Base-by-base conservation (phyloP, 371 early-diverging fungal species). In the Rhizopus sp. region DNA sequence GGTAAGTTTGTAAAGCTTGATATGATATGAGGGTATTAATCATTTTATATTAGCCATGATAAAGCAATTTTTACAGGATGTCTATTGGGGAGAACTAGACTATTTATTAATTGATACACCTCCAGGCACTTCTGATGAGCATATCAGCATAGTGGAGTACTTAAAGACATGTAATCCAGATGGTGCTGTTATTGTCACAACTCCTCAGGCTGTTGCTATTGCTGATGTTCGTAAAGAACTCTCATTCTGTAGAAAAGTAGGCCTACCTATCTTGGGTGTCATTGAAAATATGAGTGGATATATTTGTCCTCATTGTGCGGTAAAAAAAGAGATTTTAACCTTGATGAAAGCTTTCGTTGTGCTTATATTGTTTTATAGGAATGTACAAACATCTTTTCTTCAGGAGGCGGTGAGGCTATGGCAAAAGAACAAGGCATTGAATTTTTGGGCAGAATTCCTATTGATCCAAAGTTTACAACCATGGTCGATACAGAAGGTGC, bases 241-340 rank as follows among this genome's bases (percentile, higher is more conserved):
- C 42, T 88, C 87, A 50, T 95, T 95, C 64, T 95, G 95, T 73
- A 72, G 76, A 45, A 92, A 90, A 56, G 90, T 90, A 35, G 82
- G 85, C 30, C 66, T 96, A 35, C 83, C 84, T 0, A 83, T 97
- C 47, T 58, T 95, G 1, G 97, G 97, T 8, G 80, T 97, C 9
- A 81, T 98, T 30, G 97, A 98, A 68, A 98, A 98, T 68, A 96
- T 98, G 97, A 83, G 87, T 64, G 93, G 92, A 3, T 93, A 91
- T 69, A 83, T 89, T 6, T 98, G 99, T 68, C 92, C 94, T 15
- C 86, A 87, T 55, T 96, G 97, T 71, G 57, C 85, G 42, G 88
- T 88, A 80, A 68, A 75, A 74, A 15, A 33, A 23, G 23, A 23
- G 23, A 15, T 31, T 40, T 30, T 31, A 39, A 38, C 5, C 13